phyloP scores from a whole-genome alignment of 2,329 filamentous ascomycete genomes.

The Bipolaris bicolor region DNA sequence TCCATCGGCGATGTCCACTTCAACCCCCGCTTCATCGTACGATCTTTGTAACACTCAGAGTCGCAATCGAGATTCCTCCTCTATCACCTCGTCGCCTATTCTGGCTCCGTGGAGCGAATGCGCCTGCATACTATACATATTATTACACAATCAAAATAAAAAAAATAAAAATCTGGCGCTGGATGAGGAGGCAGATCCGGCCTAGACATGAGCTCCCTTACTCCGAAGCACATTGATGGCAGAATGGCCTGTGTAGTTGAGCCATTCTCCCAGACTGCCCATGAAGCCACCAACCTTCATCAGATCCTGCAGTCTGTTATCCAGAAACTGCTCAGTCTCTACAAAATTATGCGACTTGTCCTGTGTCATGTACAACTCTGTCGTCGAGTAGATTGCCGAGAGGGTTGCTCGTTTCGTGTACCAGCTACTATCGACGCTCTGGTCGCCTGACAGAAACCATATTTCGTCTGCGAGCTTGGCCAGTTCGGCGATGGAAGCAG shows the following conservation, averaged over 20 bases:
- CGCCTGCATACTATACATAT: not conserved
- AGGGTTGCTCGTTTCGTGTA: slow-evolving; percentile 74
- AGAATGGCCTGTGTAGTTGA: slow-evolving; percentile 79
- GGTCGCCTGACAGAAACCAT: slow-evolving; percentile 83
- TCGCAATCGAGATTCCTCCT: slow-evolving; percentile 8
- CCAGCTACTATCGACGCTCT: slow-evolving; percentile 83
- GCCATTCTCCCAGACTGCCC: slow-evolving; percentile 73
- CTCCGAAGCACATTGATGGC: slow-evolving; percentile 83
- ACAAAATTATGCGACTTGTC: slow-evolving; percentile 75
- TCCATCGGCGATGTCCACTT: slow-evolving; percentile 2
- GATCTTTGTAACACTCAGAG: not conserved
- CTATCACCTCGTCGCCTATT: not conserved
- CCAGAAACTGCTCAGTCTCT: slow-evolving; percentile 81
- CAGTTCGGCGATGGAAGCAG: slow-evolving; percentile 78
- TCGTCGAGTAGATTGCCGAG: slow-evolving; percentile 69
- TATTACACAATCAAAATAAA: not conserved
- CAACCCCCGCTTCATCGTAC: not conserved
- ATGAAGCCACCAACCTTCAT: slow-evolving; percentile 67
- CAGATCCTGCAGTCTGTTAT: slow-evolving; percentile 74
- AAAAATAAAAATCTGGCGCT: not conserved
- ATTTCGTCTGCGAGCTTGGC: slow-evolving; percentile 89
- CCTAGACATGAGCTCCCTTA: slow-evolving; percentile 80
- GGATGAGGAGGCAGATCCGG: not conserved
- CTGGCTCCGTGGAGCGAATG: not conserved
- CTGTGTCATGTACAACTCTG: slow-evolving; percentile 93